A percentile compares a stretch with the other conserved stretches of the same genome.
Evolutionary conservation across 768 basidiomycete genomes (phyloP).

Genomic region (Hydnomerulius pinastri): DNA sequence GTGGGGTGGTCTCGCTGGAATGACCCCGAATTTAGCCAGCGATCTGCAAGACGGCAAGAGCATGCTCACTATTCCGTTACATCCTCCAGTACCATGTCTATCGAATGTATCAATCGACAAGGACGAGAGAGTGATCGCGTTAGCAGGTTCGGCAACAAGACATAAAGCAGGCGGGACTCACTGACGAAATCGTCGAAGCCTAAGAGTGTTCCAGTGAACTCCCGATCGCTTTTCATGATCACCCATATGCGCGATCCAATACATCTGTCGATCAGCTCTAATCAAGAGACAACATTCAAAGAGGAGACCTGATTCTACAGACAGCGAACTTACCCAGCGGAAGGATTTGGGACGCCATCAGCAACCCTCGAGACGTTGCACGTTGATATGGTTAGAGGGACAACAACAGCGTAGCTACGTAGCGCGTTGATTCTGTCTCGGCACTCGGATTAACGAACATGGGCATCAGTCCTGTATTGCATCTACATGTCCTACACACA

Average conservation of each 20-base stretch:
- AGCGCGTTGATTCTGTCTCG: too few species aligned
- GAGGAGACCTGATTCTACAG: neutral
- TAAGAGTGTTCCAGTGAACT: conserved; percentile 92
- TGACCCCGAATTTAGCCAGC: conserved; percentile 1
- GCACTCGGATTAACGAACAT: too few species aligned
- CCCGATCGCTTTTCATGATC: conserved; percentile 96
- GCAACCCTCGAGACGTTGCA: neutral
- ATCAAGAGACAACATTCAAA: neutral
- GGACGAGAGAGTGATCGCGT: neutral
- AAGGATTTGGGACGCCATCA: conserved; percentile 91
- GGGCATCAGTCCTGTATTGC: too few species aligned
- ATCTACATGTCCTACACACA: conserved; percentile 5
- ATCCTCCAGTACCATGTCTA: conserved; percentile 94
- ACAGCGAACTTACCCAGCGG: conserved; percentile 65
- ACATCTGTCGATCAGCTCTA: conserved; percentile 95
- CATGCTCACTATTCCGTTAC: conserved; percentile 89
- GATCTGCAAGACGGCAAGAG: neutral
- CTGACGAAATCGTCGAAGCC: conserved; percentile 99
- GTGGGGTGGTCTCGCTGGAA: conserved; percentile 79
- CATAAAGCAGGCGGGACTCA: conserved; percentile 49
- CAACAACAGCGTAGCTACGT: neutral
- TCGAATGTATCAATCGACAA: neutral
- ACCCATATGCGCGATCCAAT: conserved; percentile 98
- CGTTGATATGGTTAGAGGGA: conserved; percentile 5
- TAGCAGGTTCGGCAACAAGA: neutral